These are phyloP conservation scores for Phoma herbarum DNA, from an alignment of 2,329 filamentous ascomycete species.

Conservation along the genomic window DNA sequence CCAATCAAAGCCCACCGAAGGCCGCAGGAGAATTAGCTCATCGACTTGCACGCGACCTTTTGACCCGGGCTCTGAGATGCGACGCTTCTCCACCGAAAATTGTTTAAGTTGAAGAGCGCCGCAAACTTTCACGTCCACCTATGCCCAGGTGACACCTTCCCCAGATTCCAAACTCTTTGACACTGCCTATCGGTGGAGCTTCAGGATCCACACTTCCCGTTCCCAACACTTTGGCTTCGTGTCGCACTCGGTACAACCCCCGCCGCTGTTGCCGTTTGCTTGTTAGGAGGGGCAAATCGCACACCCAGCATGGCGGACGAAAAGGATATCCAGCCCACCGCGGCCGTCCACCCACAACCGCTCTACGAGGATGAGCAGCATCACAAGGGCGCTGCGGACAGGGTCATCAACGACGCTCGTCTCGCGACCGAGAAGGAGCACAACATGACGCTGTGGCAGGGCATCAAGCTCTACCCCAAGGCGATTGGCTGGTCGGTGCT, in stretches of 20 bases:
- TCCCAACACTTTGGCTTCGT: constrained; percentile 7
- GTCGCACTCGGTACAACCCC: not conserved
- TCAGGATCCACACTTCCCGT: constrained; percentile 7
- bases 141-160: constrained; percentile 16
- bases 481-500: constrained; percentile 83
- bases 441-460: constrained; percentile 70
- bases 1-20: constrained; percentile 13
- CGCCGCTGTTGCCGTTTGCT: constrained; percentile 1
- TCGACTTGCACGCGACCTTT: constrained; percentile 11
- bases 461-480: constrained; percentile 84
- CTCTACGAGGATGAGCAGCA: constrained; percentile 28
- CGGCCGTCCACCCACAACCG: constrained; percentile 13
- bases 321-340: constrained; percentile 37
- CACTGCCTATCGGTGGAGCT: constrained; percentile 7
- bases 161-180: constrained; percentile 11
- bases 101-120: constrained; percentile 20
- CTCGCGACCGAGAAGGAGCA: constrained; percentile 59
- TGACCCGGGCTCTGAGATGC: constrained; percentile 7
- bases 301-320: constrained; percentile 29
- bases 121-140: constrained; percentile 7
- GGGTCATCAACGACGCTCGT: constrained; percentile 54
- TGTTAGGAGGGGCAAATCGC: constrained; percentile 8
- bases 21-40: constrained; percentile 17
- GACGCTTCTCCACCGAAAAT: constrained; percentile 14
- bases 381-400: constrained; percentile 42